Evolutionary conservation across 2,329 filamentous ascomycete species (phyloP).

Genomic region (Colletotrichum cereale): DNA sequence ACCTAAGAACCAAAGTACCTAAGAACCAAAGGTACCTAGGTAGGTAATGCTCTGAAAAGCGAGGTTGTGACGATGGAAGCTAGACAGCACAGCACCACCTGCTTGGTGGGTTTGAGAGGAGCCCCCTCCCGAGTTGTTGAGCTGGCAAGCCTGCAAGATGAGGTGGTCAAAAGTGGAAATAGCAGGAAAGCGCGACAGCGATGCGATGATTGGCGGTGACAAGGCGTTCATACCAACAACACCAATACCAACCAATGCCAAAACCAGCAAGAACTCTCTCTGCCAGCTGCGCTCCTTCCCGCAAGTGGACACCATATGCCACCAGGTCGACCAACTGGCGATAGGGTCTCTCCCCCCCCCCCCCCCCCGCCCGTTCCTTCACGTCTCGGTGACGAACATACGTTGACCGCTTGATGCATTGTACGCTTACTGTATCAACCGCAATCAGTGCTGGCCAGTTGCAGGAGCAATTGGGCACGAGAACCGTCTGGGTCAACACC

Average conservation of each 20-base stretch:
- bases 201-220: conserved; percentile 22
- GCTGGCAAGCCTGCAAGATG: conserved; percentile 37
- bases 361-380: no score
- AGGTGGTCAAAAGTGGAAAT: conserved; percentile 23
- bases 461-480: neutral
- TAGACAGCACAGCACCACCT: neutral
- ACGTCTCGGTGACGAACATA: neutral
- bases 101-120: conserved; percentile 2
- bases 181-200: conserved; percentile 15
- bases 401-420: neutral
- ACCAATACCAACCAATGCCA: conserved; percentile 1
- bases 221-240: neutral
- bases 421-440: neutral
- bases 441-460: neutral
- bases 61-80: neutral
- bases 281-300: neutral
- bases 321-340: neutral
- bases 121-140: conserved; percentile 3
- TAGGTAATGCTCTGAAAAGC: neutral
- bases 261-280: neutral
- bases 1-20: no score
- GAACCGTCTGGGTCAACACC: neutral
- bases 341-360: no score
- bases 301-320: neutral
- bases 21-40: no score